These are phyloP conservation scores for Orychophragmus violaceus DNA, from an alignment of 345 rosid species.

Conservation along the genomic window DNA sequence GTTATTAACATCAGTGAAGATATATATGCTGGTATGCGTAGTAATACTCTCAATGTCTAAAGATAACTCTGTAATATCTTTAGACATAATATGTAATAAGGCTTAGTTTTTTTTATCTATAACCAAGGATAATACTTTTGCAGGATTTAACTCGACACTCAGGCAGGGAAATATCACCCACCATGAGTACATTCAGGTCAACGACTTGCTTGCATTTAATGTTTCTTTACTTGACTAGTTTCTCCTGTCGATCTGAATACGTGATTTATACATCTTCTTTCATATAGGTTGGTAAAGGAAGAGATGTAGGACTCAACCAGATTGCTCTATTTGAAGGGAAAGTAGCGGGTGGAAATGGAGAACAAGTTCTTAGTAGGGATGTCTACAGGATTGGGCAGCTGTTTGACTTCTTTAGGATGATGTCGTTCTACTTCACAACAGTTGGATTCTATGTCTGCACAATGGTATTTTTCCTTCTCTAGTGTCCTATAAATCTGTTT, in stretches of 20 bases:
- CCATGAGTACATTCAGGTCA: conserved; percentile 96
- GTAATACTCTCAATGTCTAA: too few relatives aligned
- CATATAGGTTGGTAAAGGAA: conserved; percentile 95
- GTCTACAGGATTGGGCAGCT: conserved; percentile 93
- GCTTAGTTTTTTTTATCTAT: too few relatives aligned
- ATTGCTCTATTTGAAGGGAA: conserved; percentile 98
- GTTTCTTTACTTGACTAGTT: conserved; percentile 7
- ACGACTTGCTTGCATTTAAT: conserved; percentile 10
- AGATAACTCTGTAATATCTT: too few relatives aligned
- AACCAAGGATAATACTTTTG: too few relatives aligned
- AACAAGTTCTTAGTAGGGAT: conserved; percentile 97
- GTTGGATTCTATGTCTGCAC: conserved; percentile 97
- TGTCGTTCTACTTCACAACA: conserved; percentile 93
- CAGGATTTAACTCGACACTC: conserved; percentile 97
- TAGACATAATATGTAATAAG: too few relatives aligned
- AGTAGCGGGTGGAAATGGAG: conserved; percentile 99
- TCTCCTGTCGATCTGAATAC: conserved; percentile 1
- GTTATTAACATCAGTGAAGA: conserved; percentile 97
- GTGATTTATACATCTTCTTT: conserved; percentile 18
- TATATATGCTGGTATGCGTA: conserved; percentile 74
- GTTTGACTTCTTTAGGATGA: conserved; percentile 97
- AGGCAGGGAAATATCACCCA: conserved; percentile 97
- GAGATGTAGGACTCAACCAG: conserved; percentile 98
- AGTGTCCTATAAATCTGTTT: conserved; percentile 8
- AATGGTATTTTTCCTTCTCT: conserved; percentile 53